Evolutionary conservation across 768 basidiomycete genomes (phyloP), one percentile per base, ranked within the genome.

Genomic region (Trametes gibbosa): DNA sequence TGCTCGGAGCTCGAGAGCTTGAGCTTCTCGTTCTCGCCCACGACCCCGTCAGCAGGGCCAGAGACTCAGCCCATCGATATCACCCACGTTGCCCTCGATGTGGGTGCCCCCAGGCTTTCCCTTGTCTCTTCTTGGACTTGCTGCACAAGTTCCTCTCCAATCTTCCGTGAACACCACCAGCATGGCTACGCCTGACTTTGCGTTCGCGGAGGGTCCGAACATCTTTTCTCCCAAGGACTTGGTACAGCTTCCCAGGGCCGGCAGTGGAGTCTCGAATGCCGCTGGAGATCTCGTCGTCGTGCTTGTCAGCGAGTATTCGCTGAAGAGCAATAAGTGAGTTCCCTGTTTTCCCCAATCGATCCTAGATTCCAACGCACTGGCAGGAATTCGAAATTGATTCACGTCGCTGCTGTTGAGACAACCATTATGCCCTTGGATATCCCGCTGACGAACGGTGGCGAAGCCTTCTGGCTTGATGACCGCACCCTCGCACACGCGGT

Each of bases 391-490:
- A 91, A 87, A 68, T 84, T 82, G 10, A 77, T 92, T 54, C 79
- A 79, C 64, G 72, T 93, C 53, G 77, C 82, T 14, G 77, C 87
- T 27, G 74, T 91, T 55, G 81, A 82, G 53, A 77, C 81, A 2
- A 70, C 73, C 17, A 74, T 75, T 13, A 69, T 77, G 54, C 78
- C 84, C 0, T 68, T 86, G 39, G 76, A 85, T 60, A 76, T 89
- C 54, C 77, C 84, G 76, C 79, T 92, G 37, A 74, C 81, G 23
- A 82, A 84, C 48, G 88, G 84, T 9, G 90, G 90, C 21, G 85
- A 90, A 45, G 79, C 80, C 2, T 92, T 94, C 74, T 94, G 92
- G 92, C 77, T 94, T 13, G 81, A 85, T 50, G 73, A 79, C 1
- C 79, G 82, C 43, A 89, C 87, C n/a, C 70, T 94, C 58, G 90